These are phyloP conservation scores for Nitzschia putrida DNA, from an alignment of 108 stramenopile species.

Conservation along the genomic window DNA sequence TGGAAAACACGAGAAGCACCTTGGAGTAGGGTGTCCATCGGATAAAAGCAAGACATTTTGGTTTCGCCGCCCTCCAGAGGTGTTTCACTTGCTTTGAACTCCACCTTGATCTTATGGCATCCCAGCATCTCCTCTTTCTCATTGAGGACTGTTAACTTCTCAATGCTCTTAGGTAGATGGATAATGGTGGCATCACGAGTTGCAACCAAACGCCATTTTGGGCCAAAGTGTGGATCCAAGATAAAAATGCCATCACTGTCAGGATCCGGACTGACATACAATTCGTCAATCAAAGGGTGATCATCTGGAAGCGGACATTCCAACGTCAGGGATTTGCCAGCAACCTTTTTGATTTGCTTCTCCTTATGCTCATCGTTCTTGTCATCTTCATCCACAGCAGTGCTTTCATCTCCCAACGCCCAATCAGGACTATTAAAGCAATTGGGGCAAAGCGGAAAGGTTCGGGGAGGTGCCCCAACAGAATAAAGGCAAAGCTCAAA, in stretches of 20 bases:
- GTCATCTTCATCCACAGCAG: conserved; percentile 52
- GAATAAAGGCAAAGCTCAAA: conserved; percentile 87
- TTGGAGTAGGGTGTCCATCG: conserved; percentile 73
- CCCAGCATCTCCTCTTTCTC: conserved; percentile 70
- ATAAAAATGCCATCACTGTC: conserved; percentile 86
- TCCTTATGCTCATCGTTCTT: conserved; percentile 70
- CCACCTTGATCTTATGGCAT: conserved; percentile 69
- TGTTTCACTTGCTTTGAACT: conserved; percentile 77
- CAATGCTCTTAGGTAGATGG: conserved; percentile 72
- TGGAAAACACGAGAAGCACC: conserved; percentile 65
- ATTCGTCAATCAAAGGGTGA: conserved; percentile 81
- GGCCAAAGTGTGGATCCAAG: conserved; percentile 78
- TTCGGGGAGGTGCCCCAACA: conserved; percentile 75
- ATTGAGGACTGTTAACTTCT: conserved; percentile 76
- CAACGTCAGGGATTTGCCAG: conserved; percentile 68
- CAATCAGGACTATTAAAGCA: conserved; percentile 86
- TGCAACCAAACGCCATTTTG: conserved; percentile 79
- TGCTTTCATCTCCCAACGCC: conserved; percentile 48
- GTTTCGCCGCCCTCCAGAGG: conserved; percentile 60
- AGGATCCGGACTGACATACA: conserved; percentile 81
- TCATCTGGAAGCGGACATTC: conserved; percentile 84
- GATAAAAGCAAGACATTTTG: conserved; percentile 69
- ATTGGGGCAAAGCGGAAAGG: conserved; percentile 85
- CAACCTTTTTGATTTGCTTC: conserved; percentile 58
- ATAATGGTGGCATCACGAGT: conserved; percentile 71